Evolutionary conservation across 495 filamentous ascomycete genomes (phyloP).

Genomic region (Viridothelium virens): DNA sequence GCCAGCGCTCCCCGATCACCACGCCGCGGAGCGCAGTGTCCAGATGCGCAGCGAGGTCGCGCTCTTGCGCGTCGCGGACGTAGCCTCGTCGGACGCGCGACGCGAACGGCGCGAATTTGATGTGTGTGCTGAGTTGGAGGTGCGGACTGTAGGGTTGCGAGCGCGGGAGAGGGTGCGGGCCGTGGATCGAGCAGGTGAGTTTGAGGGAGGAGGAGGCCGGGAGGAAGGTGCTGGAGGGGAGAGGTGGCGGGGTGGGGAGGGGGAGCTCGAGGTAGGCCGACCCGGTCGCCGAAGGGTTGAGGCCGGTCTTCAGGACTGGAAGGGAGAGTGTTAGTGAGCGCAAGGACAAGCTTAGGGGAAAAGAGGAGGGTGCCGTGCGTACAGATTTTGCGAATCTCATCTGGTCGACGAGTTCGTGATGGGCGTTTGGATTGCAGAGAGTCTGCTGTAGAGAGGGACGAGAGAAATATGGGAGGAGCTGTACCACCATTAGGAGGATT

Average conservation of each 20-base stretch:
- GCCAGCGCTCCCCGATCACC: conserved; percentile 88
- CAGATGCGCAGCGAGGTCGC: conserved; percentile 83
- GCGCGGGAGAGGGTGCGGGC: conserved; percentile 80
- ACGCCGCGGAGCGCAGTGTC: conserved; percentile 83
- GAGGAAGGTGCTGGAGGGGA: conserved; percentile 28
- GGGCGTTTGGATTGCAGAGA: conserved; percentile 42
- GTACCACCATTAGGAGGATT: conserved; percentile 80
- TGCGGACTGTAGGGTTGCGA: conserved; percentile 84
- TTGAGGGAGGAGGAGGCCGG: conserved; percentile 63
- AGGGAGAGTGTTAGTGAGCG: conserved; percentile 9
- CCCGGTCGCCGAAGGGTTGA: conserved; percentile 87
- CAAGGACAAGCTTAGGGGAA: not conserved
- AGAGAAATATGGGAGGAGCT: conserved; percentile 61
- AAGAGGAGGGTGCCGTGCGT: not conserved
- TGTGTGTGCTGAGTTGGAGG: conserved; percentile 78
- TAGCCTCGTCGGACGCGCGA: conserved; percentile 74
- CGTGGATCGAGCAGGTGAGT: conserved; percentile 84
- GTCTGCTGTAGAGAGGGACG: conserved; percentile 29
- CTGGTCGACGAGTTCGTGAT: conserved; percentile 37
- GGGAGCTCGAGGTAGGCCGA: conserved; percentile 90
- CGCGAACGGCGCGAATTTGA: conserved; percentile 95
- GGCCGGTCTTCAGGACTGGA: conserved; percentile 81
- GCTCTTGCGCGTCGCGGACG: conserved; percentile 74
- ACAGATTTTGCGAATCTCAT: conserved; percentile 27
- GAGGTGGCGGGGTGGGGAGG: conserved; percentile 44